These are phyloP conservation scores for Cucurbita argyrosperma DNA, from an alignment of 306 rosid species.

Conservation along the genomic window DNA sequence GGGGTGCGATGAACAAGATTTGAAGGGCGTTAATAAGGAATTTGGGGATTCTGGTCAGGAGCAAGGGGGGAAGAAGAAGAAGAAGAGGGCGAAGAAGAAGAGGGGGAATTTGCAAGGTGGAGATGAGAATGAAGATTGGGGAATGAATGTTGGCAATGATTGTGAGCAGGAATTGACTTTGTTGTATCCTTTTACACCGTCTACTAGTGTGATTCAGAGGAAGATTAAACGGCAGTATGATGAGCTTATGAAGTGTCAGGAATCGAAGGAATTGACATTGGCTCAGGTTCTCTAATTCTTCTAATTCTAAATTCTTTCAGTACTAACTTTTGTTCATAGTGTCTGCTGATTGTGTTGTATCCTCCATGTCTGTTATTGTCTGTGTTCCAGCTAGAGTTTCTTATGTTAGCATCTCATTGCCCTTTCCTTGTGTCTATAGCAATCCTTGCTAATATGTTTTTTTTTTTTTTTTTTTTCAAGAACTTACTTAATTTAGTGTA, in stretches of 20 bases:
- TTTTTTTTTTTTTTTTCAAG: background rate
- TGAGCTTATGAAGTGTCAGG: slow-evolving; percentile 54
- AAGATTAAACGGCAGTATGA: slow-evolving; percentile 72
- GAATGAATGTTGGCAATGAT: slow-evolving; percentile 18
- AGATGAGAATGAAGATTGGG: slow-evolving; percentile 18
- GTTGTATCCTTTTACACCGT: slow-evolving; percentile 58
- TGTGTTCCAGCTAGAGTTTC: background rate
- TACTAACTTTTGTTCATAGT: background rate
- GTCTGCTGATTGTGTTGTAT: background rate
- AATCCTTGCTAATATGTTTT: background rate
- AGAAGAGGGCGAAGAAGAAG: slow-evolving; percentile 57
- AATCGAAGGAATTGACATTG: slow-evolving; percentile 44
- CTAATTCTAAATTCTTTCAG: background rate
- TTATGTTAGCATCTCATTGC: background rate
- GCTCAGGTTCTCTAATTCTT: slow-evolving; percentile 32
- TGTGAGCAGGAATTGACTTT: slow-evolving; percentile 29
- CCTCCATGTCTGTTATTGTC: background rate
- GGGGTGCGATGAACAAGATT: slow-evolving; percentile 9
- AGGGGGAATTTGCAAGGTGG: slow-evolving; percentile 16
- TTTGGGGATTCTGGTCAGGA: slow-evolving; percentile 13
- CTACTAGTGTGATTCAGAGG: slow-evolving; percentile 66
- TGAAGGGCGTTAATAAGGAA: slow-evolving; percentile 9
- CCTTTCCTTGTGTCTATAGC: background rate
- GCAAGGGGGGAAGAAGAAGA: slow-evolving; percentile 44
- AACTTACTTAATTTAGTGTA: background rate